phyloP scores from a whole-genome alignment of 129 eudicot species.

The Smallanthus sonchifolius region DNA sequence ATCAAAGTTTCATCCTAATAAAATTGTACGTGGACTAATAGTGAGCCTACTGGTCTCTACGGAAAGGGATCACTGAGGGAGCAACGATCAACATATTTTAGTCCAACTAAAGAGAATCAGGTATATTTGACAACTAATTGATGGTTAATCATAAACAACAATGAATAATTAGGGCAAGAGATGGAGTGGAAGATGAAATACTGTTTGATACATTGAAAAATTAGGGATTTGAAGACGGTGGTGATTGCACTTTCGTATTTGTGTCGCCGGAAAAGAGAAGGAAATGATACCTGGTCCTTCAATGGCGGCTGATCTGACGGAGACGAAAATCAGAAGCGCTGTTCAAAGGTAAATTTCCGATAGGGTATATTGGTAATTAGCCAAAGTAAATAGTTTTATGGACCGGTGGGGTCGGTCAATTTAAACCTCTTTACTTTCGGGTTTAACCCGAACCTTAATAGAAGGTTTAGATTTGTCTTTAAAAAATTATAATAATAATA shows the following conservation, averaged over 20 bases:
- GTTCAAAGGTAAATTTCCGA: not conserved
- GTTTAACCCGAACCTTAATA: too few species aligned
- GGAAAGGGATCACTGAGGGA: not conserved
- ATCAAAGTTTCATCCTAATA: not conserved
- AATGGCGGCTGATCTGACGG: conserved; percentile 8
- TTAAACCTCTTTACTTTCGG: too few species aligned
- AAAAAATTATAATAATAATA: too few species aligned
- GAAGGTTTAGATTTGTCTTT: too few species aligned
- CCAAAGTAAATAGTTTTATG: not conserved
- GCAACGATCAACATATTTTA: not conserved
- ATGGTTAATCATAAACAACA: not conserved
- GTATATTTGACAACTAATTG: not conserved
- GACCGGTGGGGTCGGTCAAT: too few species aligned
- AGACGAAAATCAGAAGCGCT: not conserved
- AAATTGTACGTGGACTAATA: not conserved
- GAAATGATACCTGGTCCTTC: conserved; percentile 7
- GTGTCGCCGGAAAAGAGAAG: not conserved
- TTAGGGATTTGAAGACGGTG: not conserved
- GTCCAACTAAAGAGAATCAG: not conserved
- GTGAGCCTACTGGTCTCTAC: not conserved
- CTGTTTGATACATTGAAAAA: not conserved
- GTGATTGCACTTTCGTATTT: not conserved
- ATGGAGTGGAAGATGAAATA: not conserved
- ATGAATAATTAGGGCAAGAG: conserved; percentile 11
- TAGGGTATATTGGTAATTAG: not conserved